phyloP scores from a whole-genome alignment of 257 asterid genomes.

The Lavandula angustifolia region DNA sequence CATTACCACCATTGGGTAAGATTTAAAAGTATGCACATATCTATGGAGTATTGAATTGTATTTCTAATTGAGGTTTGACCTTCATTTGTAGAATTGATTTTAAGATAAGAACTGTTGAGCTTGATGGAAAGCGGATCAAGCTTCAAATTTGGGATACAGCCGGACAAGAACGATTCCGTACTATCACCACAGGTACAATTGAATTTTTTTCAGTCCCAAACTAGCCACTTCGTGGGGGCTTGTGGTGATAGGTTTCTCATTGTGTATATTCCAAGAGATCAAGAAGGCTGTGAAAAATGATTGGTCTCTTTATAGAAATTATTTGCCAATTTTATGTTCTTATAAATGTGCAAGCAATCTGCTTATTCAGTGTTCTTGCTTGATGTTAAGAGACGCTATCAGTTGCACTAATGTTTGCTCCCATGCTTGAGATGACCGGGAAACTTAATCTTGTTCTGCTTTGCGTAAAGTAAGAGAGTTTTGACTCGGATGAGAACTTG shows the following conservation, averaged over 20 bases:
- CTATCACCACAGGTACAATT: conserved; percentile 49
- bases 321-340: background rate
- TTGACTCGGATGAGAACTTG: background rate
- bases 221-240: conserved; percentile 18
- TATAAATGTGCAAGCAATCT: background rate
- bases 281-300: conserved; percentile 2
- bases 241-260: conserved; percentile 25
- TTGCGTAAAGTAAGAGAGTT: conserved; percentile 11
- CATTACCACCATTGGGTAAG: no score
- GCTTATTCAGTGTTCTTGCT: conserved; percentile 1
- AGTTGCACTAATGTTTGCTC: background rate
- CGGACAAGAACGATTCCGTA: conserved; percentile 56
- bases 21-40: conserved; percentile 11
- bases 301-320: background rate
- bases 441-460: background rate
- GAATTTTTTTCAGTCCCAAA: background rate
- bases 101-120: conserved; percentile 55
- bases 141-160: conserved; percentile 58
- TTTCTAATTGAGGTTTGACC: conserved; percentile 17
- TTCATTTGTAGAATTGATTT: conserved; percentile 43
- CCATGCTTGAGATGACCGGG: background rate
- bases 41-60: background rate
- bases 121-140: conserved; percentile 54
- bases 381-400: background rate
- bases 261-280: background rate